Conservation (phyloP, 257 asterid species). For the Primulina huaijiensis region DNA sequence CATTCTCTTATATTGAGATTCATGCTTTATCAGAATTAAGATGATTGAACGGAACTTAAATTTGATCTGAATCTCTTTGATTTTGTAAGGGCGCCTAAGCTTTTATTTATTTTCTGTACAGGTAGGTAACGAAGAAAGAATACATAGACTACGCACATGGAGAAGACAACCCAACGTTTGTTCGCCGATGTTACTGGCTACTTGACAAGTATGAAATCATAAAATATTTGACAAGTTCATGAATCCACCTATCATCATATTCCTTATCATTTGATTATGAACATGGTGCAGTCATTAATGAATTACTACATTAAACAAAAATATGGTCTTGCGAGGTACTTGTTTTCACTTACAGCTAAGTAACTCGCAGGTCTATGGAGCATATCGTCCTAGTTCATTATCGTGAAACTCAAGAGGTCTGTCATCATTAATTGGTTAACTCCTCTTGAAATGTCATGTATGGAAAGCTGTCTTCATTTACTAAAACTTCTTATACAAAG, state of each 20-base stretch:
- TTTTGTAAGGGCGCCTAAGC: slow-evolving; percentile 26
- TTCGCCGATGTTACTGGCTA: slow-evolving; percentile 98
- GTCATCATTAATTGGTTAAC: slow-evolving; percentile 26
- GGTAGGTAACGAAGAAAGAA: slow-evolving; percentile 95
- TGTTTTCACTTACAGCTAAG: slow-evolving; percentile 18
- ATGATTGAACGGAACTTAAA: background rate
- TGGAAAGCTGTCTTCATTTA: background rate
- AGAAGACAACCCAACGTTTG: slow-evolving; percentile 83
- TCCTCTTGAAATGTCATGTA: background rate
- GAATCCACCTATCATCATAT: slow-evolving; percentile 12
- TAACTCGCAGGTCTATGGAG: slow-evolving; percentile 72
- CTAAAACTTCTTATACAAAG: background rate
- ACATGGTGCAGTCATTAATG: slow-evolving; percentile 20
- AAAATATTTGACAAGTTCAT: slow-evolving; percentile 20
- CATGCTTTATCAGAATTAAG: slow-evolving; percentile 1
- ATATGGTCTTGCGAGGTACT: slow-evolving; percentile 13
- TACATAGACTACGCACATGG: slow-evolving; percentile 99
- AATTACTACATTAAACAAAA: slow-evolving; percentile 15
- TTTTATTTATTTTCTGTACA: slow-evolving; percentile 34
- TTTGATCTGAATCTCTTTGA: slow-evolving; percentile 7
- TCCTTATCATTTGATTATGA: slow-evolving; percentile 19
- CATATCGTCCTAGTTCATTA: slow-evolving; percentile 97
- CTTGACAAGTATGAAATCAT: slow-evolving; percentile 79
- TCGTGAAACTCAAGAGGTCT: slow-evolving; percentile 98
- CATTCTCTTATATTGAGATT: background rate